Percentiles rank a stretch among this genome's conserved stretches.
Evolutionary conservation across 208 protist species (phyloP).

Genomic region (Porcisia deanei): DNA sequence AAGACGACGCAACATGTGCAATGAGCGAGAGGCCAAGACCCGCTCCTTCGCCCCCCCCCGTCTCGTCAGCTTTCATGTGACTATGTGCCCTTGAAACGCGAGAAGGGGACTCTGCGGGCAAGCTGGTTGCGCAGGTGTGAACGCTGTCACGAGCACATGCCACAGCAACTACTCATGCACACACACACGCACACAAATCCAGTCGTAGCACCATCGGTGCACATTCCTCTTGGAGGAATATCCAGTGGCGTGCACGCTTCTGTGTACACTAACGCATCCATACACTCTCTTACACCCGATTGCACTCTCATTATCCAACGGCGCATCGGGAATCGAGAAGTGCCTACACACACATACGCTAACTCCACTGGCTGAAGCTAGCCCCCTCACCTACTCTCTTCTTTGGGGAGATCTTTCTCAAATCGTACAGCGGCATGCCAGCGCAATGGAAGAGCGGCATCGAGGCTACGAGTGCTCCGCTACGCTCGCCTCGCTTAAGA

Average conservation of each 20-base stretch:
- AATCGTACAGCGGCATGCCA: neutral
- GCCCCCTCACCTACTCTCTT: neutral
- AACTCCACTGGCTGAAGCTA: neutral
- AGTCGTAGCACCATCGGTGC: neutral
- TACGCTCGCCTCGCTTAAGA: constrained; percentile 24
- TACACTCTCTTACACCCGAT: neutral
- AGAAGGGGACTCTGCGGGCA: neutral
- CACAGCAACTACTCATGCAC: neutral
- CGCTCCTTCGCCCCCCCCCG: neutral
- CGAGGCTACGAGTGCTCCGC: neutral
- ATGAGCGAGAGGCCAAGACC: neutral
- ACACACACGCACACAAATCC: too few relatives aligned
- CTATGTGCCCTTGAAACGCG: neutral
- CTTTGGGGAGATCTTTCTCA: neutral
- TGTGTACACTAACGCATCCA: neutral
- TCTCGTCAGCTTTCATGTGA: neutral
- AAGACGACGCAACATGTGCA: neutral
- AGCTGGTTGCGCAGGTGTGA: neutral
- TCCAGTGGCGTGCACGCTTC: neutral
- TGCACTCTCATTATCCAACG: too few relatives aligned
- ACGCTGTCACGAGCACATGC: neutral
- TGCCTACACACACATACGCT: neutral
- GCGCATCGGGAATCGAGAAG: too few relatives aligned
- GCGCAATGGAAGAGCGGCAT: neutral
- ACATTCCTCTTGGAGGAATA: neutral